These are phyloP conservation scores for Ogataea populi-albae DNA, from an alignment of 805 yeast genomes.

Conservation along the genomic window DNA sequence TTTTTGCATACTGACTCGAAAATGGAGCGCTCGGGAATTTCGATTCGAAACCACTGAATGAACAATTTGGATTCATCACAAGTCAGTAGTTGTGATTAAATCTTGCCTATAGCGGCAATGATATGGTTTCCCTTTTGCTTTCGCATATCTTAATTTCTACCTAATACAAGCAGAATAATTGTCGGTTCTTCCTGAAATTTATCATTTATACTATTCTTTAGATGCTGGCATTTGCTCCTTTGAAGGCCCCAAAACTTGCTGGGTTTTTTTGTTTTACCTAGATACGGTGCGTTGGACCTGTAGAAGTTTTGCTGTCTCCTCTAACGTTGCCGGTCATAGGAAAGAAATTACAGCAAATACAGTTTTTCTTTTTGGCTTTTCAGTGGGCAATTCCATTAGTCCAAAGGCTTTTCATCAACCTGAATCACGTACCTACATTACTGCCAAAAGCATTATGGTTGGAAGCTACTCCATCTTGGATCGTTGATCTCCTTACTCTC, in stretches of 20 bases:
- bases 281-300: slow-evolving; percentile 25
- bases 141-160: slow-evolving; percentile 26
- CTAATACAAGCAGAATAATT: slow-evolving; percentile 24
- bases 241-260: slow-evolving; percentile 22
- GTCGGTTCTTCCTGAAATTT: slow-evolving; percentile 21
- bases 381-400: slow-evolving; percentile 55
- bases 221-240: slow-evolving; percentile 31
- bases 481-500: slow-evolving; percentile 14
- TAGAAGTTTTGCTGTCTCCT: slow-evolving; percentile 36
- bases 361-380: slow-evolving; percentile 44
- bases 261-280: slow-evolving; percentile 25
- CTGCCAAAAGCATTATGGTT: slow-evolving; percentile 41
- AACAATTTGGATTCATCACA: slow-evolving; percentile 27
- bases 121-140: slow-evolving; percentile 31
- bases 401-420: slow-evolving; percentile 46
- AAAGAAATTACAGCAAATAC: slow-evolving; percentile 50
- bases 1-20: slow-evolving; percentile 32
- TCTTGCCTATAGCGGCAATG: slow-evolving; percentile 36
- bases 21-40: slow-evolving; percentile 44
- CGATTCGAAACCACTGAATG: slow-evolving; percentile 38
- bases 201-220: slow-evolving; percentile 30
- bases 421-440: slow-evolving; percentile 43
- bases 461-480: slow-evolving; percentile 16
- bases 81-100: slow-evolving; percentile 32
- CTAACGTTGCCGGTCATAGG: slow-evolving; percentile 56